These are phyloP conservation scores for Leptodermis oblonga DNA, from an alignment of 257 asterid genomes.

Conservation along the genomic window DNA sequence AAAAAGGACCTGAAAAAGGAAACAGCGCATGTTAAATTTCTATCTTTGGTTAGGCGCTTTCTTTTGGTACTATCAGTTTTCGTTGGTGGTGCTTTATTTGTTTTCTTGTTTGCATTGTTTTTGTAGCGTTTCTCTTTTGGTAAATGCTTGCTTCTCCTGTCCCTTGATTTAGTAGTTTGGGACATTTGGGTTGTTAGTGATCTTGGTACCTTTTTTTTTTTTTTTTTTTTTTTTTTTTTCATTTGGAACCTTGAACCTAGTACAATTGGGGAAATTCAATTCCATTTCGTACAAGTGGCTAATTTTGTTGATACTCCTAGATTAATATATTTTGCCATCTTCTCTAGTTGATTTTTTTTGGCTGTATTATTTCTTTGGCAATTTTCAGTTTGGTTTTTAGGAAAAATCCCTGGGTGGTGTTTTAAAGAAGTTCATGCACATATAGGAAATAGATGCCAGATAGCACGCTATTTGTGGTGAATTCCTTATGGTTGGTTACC, in stretches of 20 bases:
- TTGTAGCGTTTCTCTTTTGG: slow-evolving; percentile 25
- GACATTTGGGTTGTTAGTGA: slow-evolving; percentile 21
- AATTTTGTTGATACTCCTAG: slow-evolving; percentile 18
- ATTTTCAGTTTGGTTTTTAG: background rate
- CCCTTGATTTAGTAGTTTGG: slow-evolving; percentile 20
- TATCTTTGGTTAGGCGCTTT: slow-evolving; percentile 23
- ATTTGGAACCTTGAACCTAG: slow-evolving; percentile 21
- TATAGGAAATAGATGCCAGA: background rate
- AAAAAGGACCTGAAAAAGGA: slow-evolving; percentile 16
- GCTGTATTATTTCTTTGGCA: background rate
- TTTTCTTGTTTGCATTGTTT: slow-evolving; percentile 26
- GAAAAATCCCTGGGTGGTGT: background rate
- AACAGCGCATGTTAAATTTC: slow-evolving; percentile 29
- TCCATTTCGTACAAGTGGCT: slow-evolving; percentile 9
- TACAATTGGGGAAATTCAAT: slow-evolving; percentile 22
- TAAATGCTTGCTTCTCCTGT: slow-evolving; percentile 32
- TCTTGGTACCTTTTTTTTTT: slow-evolving; percentile 15
- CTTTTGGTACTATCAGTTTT: slow-evolving; percentile 22
- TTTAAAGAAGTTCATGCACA: background rate
- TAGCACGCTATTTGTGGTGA: background rate
- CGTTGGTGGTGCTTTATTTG: slow-evolving; percentile 22
- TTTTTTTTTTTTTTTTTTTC: slow-evolving; percentile 9
- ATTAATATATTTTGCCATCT: background rate
- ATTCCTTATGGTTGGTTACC: background rate
- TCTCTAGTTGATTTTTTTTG: background rate